Evolutionary conservation across 2,329 filamentous ascomycete genomes (phyloP).

Genomic region (Hypoxylon sp.): DNA sequence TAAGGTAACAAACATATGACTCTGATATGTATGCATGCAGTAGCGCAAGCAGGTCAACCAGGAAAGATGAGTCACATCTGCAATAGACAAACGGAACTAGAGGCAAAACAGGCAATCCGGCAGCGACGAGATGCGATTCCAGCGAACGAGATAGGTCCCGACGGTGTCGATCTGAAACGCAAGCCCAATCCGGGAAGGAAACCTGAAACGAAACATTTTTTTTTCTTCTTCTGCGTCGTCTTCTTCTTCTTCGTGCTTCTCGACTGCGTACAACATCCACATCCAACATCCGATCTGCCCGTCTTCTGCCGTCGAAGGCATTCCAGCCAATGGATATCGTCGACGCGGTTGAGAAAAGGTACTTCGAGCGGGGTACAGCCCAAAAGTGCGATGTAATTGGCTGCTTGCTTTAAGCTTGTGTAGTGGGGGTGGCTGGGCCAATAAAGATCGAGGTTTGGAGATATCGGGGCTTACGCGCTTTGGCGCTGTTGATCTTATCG

Average conservation of each 20-base stretch:
- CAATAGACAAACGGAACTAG: constrained; percentile 6
- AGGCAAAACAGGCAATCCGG: constrained; percentile 3
- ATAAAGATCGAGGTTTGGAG: constrained; percentile 17
- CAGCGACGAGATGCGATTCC: constrained; percentile 1
- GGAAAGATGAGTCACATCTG: constrained; percentile 40
- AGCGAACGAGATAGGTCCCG: constrained; percentile 29
- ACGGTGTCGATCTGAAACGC: constrained; percentile 41
- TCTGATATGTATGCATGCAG: constrained; percentile 24
- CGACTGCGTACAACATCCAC: background rate
- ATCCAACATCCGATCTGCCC: background rate
- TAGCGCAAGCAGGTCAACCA: constrained; percentile 25
- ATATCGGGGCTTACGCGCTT: background rate
- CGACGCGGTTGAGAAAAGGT: constrained; percentile 21
- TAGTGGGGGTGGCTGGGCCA: constrained; percentile 6
- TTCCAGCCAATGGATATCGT: constrained; percentile 22
- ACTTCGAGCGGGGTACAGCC: constrained; percentile 17
- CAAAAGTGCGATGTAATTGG: constrained; percentile 25
- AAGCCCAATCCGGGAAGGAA: constrained; percentile 29
- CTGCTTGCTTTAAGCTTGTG: background rate
- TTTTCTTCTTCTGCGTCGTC: background rate
- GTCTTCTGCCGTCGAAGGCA: constrained; percentile 6
- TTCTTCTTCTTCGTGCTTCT: background rate
- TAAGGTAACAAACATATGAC: constrained; percentile 22
- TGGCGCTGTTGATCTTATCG: constrained; percentile 4
- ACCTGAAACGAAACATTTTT: constrained; percentile 40